These are phyloP conservation scores for Pseudocercospora crystallina DNA, from an alignment of 2,329 filamentous ascomycete genomes.

Conservation along the genomic window DNA sequence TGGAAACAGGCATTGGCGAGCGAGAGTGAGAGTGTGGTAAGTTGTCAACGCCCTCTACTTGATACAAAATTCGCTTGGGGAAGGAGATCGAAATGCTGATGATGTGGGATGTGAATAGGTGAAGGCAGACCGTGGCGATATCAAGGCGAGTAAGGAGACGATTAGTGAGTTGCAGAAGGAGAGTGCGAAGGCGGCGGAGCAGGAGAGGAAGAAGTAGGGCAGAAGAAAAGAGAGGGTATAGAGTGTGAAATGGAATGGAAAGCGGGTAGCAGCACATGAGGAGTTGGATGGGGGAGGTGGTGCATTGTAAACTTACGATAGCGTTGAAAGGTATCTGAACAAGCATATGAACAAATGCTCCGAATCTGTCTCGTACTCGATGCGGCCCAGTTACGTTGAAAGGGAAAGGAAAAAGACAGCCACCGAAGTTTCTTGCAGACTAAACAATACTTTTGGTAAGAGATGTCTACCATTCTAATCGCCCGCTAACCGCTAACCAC, in stretches of 20 bases:
- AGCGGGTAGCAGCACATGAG: background rate
- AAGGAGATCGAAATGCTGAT: too few relatives aligned
- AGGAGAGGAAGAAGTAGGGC: constrained; percentile 20
- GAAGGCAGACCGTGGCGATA: constrained; percentile 39
- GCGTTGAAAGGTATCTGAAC: constrained; percentile 1
- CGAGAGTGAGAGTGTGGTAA: constrained; percentile 73
- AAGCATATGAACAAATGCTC: background rate
- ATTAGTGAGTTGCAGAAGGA: constrained; percentile 38
- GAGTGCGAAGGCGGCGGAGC: constrained; percentile 33
- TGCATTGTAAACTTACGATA: background rate
- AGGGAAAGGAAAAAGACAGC: too few relatives aligned
- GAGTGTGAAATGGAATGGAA: background rate
- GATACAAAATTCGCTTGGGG: too few relatives aligned
- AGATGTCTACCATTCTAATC: too few relatives aligned
- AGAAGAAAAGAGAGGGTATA: background rate
- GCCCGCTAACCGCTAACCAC: background rate
- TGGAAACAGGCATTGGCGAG: constrained; percentile 78
- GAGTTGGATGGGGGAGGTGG: background rate
- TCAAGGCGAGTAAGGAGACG: constrained; percentile 28
- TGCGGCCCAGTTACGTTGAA: too few relatives aligned
- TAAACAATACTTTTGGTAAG: background rate
- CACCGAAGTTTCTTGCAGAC: background rate
- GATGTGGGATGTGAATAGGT: constrained; percentile 26
- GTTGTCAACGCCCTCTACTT: too few relatives aligned
- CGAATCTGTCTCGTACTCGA: background rate